Percentiles rank a stretch among this genome's conserved stretches.
Evolutionary conservation across 2,329 filamentous ascomycete species (phyloP).

Genomic region (Gyromitra esculenta): DNA sequence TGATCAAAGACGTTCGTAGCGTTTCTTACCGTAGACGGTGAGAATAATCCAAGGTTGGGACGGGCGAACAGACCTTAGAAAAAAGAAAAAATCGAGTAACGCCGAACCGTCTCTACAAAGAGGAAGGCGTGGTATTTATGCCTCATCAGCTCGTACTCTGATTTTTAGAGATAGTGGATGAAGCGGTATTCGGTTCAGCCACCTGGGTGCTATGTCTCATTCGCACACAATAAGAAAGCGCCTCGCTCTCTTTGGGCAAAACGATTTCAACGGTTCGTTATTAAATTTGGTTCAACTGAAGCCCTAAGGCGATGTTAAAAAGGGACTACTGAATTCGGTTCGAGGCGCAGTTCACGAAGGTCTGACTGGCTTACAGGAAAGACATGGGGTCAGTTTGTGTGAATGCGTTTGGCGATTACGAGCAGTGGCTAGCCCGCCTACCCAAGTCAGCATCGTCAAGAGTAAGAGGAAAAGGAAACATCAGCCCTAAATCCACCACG

Average conservation of each 20-base stretch:
- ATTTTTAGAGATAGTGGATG: neutral
- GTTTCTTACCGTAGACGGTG: neutral
- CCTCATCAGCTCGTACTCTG: neutral
- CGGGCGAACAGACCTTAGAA: conserved; percentile 6
- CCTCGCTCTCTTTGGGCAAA: neutral
- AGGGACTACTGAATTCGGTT: neutral
- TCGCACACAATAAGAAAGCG: neutral
- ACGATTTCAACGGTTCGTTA: neutral
- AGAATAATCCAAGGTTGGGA: conserved; percentile 3
- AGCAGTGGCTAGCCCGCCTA: neutral
- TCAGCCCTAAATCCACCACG: conserved; percentile 21
- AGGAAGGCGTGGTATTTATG: conserved; percentile 7
- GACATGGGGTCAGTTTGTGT: neutral
- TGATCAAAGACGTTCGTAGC: neutral
- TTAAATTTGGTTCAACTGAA: neutral
- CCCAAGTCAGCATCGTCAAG: neutral
- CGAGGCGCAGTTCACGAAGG: neutral
- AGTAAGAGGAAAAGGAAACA: conserved; percentile 8
- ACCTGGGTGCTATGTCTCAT: neutral
- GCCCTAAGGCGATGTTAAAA: neutral
- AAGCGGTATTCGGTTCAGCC: neutral
- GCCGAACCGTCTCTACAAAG: conserved; percentile 7
- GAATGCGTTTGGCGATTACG: neutral
- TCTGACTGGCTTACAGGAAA: neutral
- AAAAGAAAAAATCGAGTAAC: conserved; percentile 22